Base-by-base conservation (phyloP, 306 rosid genomes). In the Cucurbita argyrosperma region DNA sequence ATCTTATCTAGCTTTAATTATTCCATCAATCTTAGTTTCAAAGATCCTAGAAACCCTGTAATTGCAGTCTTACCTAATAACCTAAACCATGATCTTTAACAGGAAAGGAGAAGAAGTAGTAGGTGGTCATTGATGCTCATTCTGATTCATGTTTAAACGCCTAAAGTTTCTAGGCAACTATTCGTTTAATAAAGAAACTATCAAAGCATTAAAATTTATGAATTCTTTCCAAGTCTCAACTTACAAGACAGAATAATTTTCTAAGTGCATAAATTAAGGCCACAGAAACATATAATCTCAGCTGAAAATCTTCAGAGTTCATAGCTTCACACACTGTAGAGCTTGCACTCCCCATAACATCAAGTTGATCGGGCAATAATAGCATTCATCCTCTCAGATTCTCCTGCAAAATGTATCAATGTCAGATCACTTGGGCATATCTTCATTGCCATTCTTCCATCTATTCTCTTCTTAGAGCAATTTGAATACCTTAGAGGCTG, bases 1-100 rank as follows among this genome's bases (percentile, higher is more conserved):
- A 86, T 76, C 84, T 68, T 77, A 79, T 79, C 82, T 80, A 82
- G 56, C 85, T 83, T 82, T 76, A 82, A 74, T 79, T 79, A 52
- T 88, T 86, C 87, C 70, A 54, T 16, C 64, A 58, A 64, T 76
- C 71, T 72, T 51, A 73, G 67, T 71, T 49, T 68, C 23, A 68
- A 68, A 68, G 74, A 68, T 68, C 42, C 19, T 69, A 8, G 57
- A 13, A 49, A 69, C 19, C 58, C 49, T 49, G 58, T 45, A 45
- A 45, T 45, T 45, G 49, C 9, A 45, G 49, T 45, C 49, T 45
- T 40, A 7, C 43, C 7, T 10, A 45, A 45, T 45, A 45, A 45
- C 49, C 49, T 45, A 45, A 45, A 45, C 12, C 49, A 9, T 45
- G 10, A 45, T 45, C 49, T 45, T 10, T 10, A 47, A 45, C 55